Evolutionary conservation across 169 alveolate species (phyloP).

Genomic region (Plasmodium vivax): DNA sequence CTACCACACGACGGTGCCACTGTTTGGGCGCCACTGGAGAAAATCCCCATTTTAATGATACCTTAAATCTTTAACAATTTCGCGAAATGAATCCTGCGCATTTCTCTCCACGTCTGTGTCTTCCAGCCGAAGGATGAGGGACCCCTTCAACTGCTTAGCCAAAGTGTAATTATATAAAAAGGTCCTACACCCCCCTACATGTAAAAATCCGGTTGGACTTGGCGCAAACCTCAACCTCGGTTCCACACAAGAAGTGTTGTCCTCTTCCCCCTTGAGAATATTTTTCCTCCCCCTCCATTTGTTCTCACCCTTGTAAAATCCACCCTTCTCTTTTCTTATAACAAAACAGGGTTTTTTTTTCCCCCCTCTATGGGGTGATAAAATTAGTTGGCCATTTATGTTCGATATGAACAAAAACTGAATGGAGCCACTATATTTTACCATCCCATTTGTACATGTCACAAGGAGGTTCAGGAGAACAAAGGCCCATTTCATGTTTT

Average conservation of each 20-base stretch:
- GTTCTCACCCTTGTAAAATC: conserved; percentile 1
- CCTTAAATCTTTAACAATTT: conserved; percentile 81
- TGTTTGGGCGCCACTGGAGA: neutral
- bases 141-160: conserved; percentile 77
- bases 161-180: conserved; percentile 85
- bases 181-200: conserved; percentile 88
- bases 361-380: conserved; percentile 5
- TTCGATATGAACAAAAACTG: neutral
- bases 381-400: neutral
- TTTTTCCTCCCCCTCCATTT: conserved; percentile 1
- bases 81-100: conserved; percentile 60
- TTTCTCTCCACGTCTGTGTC: conserved; percentile 85
- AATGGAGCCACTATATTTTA: neutral
- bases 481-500: conserved; percentile 44
- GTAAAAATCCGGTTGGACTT: conserved; percentile 87
- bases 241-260: neutral
- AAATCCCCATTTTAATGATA: conserved; percentile 11
- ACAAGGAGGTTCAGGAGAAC: conserved; percentile 12
- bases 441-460: neutral
- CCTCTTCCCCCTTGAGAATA: neutral
- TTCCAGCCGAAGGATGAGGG: conserved; percentile 83
- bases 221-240: conserved; percentile 79
- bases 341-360: neutral
- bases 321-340: conserved; percentile 9
- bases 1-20: neutral